These are phyloP conservation scores for Daedalea quercina DNA, from an alignment of 768 basidiomycete genomes.

Conservation along the genomic window DNA sequence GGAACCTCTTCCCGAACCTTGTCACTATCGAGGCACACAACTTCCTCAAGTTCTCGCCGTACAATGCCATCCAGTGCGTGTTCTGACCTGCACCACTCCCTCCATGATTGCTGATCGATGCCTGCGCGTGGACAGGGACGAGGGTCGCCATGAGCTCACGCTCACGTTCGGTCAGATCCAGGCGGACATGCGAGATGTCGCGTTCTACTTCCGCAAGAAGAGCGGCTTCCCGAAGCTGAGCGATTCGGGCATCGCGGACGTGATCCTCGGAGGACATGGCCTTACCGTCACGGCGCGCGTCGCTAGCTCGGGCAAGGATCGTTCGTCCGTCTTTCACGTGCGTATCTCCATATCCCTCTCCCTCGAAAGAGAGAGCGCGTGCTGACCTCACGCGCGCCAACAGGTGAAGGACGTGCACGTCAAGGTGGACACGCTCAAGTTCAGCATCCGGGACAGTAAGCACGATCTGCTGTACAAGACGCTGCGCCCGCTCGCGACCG, in stretches of 20 bases:
- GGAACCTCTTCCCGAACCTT: slow-evolving; percentile 84
- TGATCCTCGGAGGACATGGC: slow-evolving; percentile 79
- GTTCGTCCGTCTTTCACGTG: slow-evolving; percentile 51
- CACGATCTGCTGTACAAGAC: slow-evolving; percentile 88
- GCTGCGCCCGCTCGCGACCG: slow-evolving; percentile 69
- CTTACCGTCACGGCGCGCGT: slow-evolving; percentile 63
- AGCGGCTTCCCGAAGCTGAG: slow-evolving; percentile 70
- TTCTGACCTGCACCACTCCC: neutral
- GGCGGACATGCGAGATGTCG: slow-evolving; percentile 89
- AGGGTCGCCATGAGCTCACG: slow-evolving; percentile 64
- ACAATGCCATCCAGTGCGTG: slow-evolving; percentile 34
- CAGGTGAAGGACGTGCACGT: slow-evolving; percentile 64
- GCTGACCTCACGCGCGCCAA: neutral
- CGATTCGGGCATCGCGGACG: slow-evolving; percentile 83
- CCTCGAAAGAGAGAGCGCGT: neutral
- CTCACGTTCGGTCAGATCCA: slow-evolving; percentile 82
- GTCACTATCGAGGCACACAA: slow-evolving; percentile 73
- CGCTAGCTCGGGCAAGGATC: slow-evolving; percentile 55
- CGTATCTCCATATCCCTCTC: neutral
- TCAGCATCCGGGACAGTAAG: slow-evolving; percentile 86
- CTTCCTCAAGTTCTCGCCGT: slow-evolving; percentile 80
- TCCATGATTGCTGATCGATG: neutral
- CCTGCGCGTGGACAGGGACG: slow-evolving; percentile 42
- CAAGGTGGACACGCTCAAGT: slow-evolving; percentile 84
- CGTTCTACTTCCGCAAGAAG: slow-evolving; percentile 88